Base-by-base conservation (phyloP, 2,329 filamentous ascomycete species). In the Basipetospora chlamydospora region DNA sequence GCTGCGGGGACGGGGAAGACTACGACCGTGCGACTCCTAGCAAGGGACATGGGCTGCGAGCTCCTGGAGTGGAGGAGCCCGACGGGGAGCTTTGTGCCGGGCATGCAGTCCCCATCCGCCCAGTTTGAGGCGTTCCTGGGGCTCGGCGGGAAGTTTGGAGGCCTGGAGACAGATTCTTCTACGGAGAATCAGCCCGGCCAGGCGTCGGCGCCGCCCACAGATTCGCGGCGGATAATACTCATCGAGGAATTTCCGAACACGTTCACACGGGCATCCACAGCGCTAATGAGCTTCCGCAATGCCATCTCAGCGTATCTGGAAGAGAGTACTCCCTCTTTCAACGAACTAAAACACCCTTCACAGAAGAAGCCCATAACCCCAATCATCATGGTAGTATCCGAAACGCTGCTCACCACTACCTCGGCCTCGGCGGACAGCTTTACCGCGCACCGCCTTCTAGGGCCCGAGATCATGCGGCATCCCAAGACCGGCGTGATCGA, bases 61-160 rank as follows among this genome's bases (percentile, higher is more conserved):
- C 60, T 96, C 21, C 61, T 90, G 22, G 86, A 96, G 56, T 98
- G 90, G 90, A 81, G 76, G 51, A 95, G 93, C 51, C 86, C 88
- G 1, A 66, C 71, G 1, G 72, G 69, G 1, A 70, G 70, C 2
- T 52, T 64, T 3, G 70, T 67, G 2, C 64, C 69, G 2, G 76
- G 74, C 0, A 77, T 77, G 35, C 63, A 76, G 28, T 87, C 86
- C 1, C 68, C 77, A 21, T 75, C 83, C 5, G 67, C 75, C 6
- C 82, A 92, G 46, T 98, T 98, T 49, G 84, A 93, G 46, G 88
- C 96, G 42, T 98, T 96, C 46, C 64, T 98, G 41, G 78, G 75
- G 9, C 73, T 86, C 39, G 79, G 84, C 37, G 80, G 84, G 39
- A 81, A 78, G 43, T 94, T 90, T 55, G 73, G 78, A 12, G 79